A percentile compares a stretch with the other conserved stretches of the same genome.
Evolutionary conservation across 768 basidiomycete species (phyloP).

Genomic region (Fomitopsis pulvina): DNA sequence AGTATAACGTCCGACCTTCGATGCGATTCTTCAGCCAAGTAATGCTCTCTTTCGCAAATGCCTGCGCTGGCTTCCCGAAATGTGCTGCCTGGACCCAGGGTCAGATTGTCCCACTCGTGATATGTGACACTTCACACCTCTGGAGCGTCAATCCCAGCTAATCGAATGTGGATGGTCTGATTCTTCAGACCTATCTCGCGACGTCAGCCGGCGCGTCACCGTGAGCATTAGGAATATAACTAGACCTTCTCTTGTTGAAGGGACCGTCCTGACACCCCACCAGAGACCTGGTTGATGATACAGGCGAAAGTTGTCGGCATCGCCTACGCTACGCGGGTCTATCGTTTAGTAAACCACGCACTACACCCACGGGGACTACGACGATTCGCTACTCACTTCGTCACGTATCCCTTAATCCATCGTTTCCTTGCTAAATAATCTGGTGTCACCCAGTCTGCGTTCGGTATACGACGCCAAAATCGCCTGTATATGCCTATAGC

Average conservation of each 20-base stretch:
- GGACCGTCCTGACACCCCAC: constrained; percentile 65
- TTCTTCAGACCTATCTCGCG: constrained; percentile 55
- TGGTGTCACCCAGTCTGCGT: constrained; percentile 66
- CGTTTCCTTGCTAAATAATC: constrained; percentile 46
- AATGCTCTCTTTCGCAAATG: constrained; percentile 65
- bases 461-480: constrained; percentile 53
- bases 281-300: constrained; percentile 81
- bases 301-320: constrained; percentile 82
- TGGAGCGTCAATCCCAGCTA: constrained; percentile 90
- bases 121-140: constrained; percentile 46
- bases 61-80: constrained; percentile 78
- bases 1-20: constrained; percentile 54
- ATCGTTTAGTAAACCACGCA: neutral
- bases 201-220: neutral
- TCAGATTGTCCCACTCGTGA: neutral
- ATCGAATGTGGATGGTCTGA: constrained; percentile 79
- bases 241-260: constrained; percentile 51
- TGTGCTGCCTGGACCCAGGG: constrained; percentile 51
- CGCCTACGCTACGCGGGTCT: constrained; percentile 55
- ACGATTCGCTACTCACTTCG: constrained; percentile 44
- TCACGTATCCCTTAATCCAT: constrained; percentile 79
- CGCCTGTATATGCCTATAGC: constrained; percentile 38
- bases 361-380: neutral
- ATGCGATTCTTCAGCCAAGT: constrained; percentile 60
- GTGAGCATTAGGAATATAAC: neutral